phyloP scores from a whole-genome alignment of 2,329 filamentous ascomycete genomes.

The Epichloe uncinata region DNA sequence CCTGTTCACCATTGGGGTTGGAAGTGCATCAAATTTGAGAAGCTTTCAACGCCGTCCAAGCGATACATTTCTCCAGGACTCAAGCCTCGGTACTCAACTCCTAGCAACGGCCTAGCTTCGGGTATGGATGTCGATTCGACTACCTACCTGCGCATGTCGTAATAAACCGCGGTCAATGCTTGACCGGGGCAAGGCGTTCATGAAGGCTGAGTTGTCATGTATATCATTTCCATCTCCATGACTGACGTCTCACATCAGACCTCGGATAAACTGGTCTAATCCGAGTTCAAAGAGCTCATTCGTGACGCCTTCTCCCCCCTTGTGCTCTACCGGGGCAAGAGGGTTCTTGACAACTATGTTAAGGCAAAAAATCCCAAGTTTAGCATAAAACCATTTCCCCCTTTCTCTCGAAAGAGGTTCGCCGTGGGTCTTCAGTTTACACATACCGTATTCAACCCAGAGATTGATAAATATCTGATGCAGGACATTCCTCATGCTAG shows the following conservation, averaged over 20 bases:
- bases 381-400: background rate
- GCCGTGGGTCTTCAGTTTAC: no score
- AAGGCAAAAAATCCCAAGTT: background rate
- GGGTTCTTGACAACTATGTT: constrained; percentile 55
- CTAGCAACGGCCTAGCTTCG: no score
- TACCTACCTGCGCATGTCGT: no score
- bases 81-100: no score
- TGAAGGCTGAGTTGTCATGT: background rate
- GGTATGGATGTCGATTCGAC: no score
- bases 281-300: constrained; percentile 61
- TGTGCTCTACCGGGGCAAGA: constrained; percentile 54
- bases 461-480: constrained; percentile 98
- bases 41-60: no score
- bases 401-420: no score
- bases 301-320: constrained; percentile 53
- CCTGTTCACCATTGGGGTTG: no score
- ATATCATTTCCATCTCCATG: constrained; percentile 3
- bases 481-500: constrained; percentile 84
- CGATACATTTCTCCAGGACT: no score
- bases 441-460: constrained; percentile 82
- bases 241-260: constrained; percentile 35
- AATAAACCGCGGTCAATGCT: no score
- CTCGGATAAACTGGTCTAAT: constrained; percentile 64
- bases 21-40: no score
- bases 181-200: background rate